Percentiles rank a stretch among this genome's conserved stretches.
phyloP scores from a whole-genome alignment of 768 basidiomycete genomes.

The Boletus speciosus region DNA sequence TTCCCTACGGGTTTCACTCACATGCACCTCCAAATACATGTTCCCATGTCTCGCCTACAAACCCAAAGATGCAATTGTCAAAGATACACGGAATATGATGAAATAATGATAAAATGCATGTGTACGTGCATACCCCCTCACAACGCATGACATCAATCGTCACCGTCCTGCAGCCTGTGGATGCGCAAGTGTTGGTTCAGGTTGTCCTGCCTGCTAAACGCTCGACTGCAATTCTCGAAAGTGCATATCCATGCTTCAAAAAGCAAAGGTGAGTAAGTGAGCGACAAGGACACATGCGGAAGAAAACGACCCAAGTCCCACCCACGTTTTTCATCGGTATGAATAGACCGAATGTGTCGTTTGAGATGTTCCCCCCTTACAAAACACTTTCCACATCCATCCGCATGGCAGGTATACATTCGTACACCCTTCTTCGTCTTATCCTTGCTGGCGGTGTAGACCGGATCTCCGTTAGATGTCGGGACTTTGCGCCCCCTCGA shows the following conservation, averaged over 20 bases:
- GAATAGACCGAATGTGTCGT: constrained; percentile 74
- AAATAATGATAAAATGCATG: constrained; percentile 13
- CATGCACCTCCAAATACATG: constrained; percentile 17
- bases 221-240: constrained; percentile 60
- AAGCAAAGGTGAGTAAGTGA: background rate
- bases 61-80: background rate
- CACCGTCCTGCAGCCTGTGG: constrained; percentile 36
- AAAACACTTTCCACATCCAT: constrained; percentile 78
- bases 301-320: constrained; percentile 4
- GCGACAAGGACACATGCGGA: background rate
- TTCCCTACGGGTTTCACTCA: background rate
- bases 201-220: constrained; percentile 75
- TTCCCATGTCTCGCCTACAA: background rate
- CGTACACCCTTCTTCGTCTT: constrained; percentile 37
- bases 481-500: constrained; percentile 49
- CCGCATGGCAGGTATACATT: constrained; percentile 62
- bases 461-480: constrained; percentile 26
- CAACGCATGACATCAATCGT: constrained; percentile 7
- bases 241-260: constrained; percentile 41
- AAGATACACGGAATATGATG: constrained; percentile 17
- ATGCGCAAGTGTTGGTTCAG: constrained; percentile 70
- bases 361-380: constrained; percentile 78
- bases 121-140: background rate
- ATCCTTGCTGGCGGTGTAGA: constrained; percentile 26
- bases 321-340: constrained; percentile 83